Conservation (phyloP, 352 stramenopile species). For the Albugo laibachii region DNA sequence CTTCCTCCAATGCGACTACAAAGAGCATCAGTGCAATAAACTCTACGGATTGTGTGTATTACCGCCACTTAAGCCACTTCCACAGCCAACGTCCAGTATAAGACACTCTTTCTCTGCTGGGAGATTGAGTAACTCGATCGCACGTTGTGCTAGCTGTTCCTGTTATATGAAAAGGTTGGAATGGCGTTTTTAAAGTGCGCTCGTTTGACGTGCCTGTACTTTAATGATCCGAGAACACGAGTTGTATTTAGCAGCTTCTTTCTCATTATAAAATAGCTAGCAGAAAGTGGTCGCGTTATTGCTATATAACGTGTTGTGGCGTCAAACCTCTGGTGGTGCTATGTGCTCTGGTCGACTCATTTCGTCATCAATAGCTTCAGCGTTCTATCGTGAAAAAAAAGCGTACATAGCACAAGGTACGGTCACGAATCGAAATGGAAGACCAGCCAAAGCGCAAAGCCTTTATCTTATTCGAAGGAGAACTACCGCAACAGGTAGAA, state of each 20-base stretch:
- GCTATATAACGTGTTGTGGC: neutral
- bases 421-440: neutral
- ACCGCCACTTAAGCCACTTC: constrained; percentile 90
- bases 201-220: constrained; percentile 49
- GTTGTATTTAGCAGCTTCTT: constrained; percentile 86
- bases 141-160: constrained; percentile 88
- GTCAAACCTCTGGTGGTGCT: constrained; percentile 51
- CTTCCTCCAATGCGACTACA: constrained; percentile 67
- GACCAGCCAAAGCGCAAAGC: neutral
- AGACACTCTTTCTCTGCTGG: constrained; percentile 70
- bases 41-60: constrained; percentile 2
- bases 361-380: neutral
- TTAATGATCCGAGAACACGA: constrained; percentile 84
- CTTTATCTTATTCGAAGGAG: neutral
- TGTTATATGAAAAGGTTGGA: constrained; percentile 3
- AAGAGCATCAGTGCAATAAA: constrained; percentile 6
- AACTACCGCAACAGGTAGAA: neutral
- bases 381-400: constrained; percentile 1
- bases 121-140: constrained; percentile 94
- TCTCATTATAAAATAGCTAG: constrained; percentile 85
- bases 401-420: neutral
- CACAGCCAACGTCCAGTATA: constrained; percentile 94
- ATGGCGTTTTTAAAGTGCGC: neutral
- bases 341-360: constrained; percentile 81
- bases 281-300: neutral